Conservation (phyloP, 345 rosid species). For the Aethionema arabicum region DNA sequence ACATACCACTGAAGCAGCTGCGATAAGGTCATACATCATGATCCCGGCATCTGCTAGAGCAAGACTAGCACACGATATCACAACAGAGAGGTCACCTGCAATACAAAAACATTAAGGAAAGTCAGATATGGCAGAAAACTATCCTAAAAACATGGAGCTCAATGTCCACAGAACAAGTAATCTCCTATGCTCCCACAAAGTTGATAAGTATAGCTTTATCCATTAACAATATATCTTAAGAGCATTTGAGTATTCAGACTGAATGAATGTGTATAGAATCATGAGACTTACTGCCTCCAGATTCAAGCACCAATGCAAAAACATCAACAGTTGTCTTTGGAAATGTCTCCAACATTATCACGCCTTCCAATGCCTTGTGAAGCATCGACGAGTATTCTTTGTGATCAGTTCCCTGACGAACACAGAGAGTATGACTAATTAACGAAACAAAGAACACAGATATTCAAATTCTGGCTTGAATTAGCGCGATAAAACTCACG, state of each 20-base stretch:
- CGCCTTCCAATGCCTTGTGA: conserved; percentile 92
- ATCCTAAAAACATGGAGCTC: neutral
- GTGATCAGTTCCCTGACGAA: conserved; percentile 65
- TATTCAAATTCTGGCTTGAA: neutral
- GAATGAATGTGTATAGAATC: neutral
- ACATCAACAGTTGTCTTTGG: conserved; percentile 97
- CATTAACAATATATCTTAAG: neutral
- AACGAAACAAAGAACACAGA: conserved; percentile 23
- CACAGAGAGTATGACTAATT: conserved; percentile 9
- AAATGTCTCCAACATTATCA: conserved; percentile 74
- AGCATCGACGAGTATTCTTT: conserved; percentile 85
- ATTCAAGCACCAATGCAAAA: conserved; percentile 90
- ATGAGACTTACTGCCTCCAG: conserved; percentile 87
- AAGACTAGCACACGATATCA: conserved; percentile 92
- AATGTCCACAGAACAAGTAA: neutral
- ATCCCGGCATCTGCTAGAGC: conserved; percentile 97
- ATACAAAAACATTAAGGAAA: conserved; percentile 12
- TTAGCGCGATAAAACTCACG: conserved; percentile 5
- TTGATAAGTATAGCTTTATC: neutral
- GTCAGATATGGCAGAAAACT: conserved; percentile 7
- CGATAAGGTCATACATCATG: conserved; percentile 91
- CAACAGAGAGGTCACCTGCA: conserved; percentile 89
- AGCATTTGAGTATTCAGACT: neutral
- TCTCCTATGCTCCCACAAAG: conserved; percentile 15
- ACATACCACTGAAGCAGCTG: conserved; percentile 88